Evolutionary conservation across 108 stramenopile genomes (phyloP), one percentile per base, ranked within the genome.

Genomic region (Stephanodiscus triporus): DNA sequence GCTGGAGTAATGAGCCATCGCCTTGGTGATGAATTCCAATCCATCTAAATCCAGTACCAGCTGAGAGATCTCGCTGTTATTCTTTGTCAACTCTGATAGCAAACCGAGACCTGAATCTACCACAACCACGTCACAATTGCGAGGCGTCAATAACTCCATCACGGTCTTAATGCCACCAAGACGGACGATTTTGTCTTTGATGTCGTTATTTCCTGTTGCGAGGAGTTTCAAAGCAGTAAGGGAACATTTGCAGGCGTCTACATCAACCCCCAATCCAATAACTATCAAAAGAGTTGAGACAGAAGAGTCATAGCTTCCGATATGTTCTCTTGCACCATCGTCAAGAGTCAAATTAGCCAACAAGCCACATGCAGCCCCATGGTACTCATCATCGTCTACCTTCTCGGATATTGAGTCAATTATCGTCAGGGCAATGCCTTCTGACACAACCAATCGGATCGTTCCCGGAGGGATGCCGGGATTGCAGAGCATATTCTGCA

Each of bases 331-430:
- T 17, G 72, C 71, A 10, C 37, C 47, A 38, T 77, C 72, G 60
- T 77, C 56, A 20, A 82, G 50, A 22, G 76, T 76, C 29, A 82
- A 43, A 42, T 77, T 82, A 0, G 70, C 51, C 13, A 82, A 36
- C 22, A 72, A 42, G 17, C 81, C 81, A 51, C 81, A 73, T 26
- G 81, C 81, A 23, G 76, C 65, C 22, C 53, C 76, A 14, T 60
- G 22, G 50, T 73, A 78, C 6, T 77, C 72, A 51, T 48, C 60
- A 6, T 45, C 24, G 37, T 36, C 36, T 2, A 14, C 23, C 23
- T n/a, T 36, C 53, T 45, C 43, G 43, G 0, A 1, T 17, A 80
- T 70, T 13, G 38, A 47, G 62, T 82, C 72, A 13, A 82, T 62
- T 1, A 82, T 43, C 27, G 65, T 66, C 0, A 70, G 66, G 54